Base-by-base conservation (phyloP, 1,284 basidiomycete species). In the Ustilago xerochloae region DNA sequence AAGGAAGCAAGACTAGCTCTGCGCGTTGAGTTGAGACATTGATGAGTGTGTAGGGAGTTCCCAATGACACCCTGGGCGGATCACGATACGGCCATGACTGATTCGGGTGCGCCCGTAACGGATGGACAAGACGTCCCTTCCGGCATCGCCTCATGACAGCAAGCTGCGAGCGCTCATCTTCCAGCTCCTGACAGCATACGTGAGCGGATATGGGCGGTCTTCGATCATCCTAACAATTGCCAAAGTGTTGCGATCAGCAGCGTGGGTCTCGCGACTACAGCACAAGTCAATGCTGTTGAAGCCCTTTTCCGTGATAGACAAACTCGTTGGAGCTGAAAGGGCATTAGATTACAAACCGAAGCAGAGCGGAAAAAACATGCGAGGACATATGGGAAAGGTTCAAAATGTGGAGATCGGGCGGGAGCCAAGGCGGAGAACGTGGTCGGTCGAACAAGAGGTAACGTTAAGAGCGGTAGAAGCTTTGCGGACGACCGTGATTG, bases 261-360 rank as follows among this genome's bases (percentile, higher is more conserved):
- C 8, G 33, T 35, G 16, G 33, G 33, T 35, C 33, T 35, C 33
- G 8, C 9, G 32, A 52, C 38, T 57, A 39, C 32, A 57, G 38
- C 7, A 16, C 22, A 35, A 9, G 22, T 9, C 22, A 28, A 4
- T 26, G 24, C 15, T 18, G 36, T 39, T 26, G 36, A 43, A n/a
- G 39, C 3, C 22, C 43, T 18, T 30, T 52, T 51, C 22, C 46
- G 33, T 51, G 24, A 32, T n/a, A 32, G 46, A 45, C n/a, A n/a
- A n/a, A n/a, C n/a, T n/a, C n/a, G 24, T 26, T 33, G 33, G 32
- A 49, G 51, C 46, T 22, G 28, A 32, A 12, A 15, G 28, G 16
- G 51, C 35, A 30, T 62, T 52, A 41, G 62, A 63, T 57, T 63
- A 63, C 62, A 63, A 57, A 57, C 41, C 46, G 54, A 53, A 63